phyloP scores from a whole-genome alignment of 805 yeast species.

The Blastobotrys parvus region DNA sequence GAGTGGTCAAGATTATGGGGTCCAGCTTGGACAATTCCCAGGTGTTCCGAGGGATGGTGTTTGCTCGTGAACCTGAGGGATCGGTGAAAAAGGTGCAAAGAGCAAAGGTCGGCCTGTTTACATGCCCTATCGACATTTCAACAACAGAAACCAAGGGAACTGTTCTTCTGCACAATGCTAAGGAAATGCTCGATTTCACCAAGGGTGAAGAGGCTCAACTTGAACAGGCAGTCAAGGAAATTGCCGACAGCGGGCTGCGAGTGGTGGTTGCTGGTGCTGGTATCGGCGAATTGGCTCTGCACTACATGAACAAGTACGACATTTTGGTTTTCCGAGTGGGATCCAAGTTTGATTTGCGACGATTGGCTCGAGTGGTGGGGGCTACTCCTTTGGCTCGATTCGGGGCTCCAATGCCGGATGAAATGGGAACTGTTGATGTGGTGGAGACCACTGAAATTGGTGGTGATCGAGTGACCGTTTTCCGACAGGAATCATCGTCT shows the following conservation, averaged over 20 bases:
- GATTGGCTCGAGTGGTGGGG: constrained; percentile 93
- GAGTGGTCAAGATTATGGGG: constrained; percentile 97
- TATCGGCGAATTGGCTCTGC: constrained; percentile 87
- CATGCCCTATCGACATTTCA: constrained; percentile 90
- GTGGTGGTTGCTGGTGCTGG: constrained; percentile 94
- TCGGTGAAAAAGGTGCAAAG: constrained; percentile 57
- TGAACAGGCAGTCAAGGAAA: constrained; percentile 75
- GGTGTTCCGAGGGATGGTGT: constrained; percentile 95
- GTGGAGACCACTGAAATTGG: constrained; percentile 94
- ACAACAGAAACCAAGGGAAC: constrained; percentile 99
- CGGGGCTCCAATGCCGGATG: constrained; percentile 94
- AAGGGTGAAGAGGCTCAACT: constrained; percentile 94
- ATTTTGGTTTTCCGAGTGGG: constrained; percentile 84
- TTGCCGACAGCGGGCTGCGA: constrained; percentile 73
- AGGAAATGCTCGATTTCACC: constrained; percentile 93
- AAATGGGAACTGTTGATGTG: constrained; percentile 78
- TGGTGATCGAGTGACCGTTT: constrained; percentile 92
- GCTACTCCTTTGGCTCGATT: constrained; percentile 92
- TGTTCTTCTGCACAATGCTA: constrained; percentile 87
- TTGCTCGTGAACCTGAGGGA: constrained; percentile 97
- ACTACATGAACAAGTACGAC: constrained; percentile 80
- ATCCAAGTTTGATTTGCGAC: constrained; percentile 87
- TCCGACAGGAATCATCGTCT: constrained; percentile 55
- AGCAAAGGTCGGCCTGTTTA: constrained; percentile 85
- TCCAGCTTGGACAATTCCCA: constrained; percentile 61